Evolutionary conservation across 768 basidiomycete genomes (phyloP).

Genomic region (Psilocybe cyanescens): DNA sequence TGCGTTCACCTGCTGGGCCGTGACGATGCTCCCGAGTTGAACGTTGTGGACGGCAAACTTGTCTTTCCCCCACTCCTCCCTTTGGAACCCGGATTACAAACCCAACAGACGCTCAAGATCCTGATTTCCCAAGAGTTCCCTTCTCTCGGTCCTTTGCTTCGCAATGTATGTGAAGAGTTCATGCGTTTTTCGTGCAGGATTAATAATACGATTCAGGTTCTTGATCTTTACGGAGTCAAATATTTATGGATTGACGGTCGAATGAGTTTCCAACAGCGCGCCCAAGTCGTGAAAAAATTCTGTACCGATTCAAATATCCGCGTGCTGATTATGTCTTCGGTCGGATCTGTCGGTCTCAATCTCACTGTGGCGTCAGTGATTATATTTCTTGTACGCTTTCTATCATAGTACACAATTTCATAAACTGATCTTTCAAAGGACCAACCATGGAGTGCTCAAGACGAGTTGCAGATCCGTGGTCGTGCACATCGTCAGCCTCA

Average conservation of each 20-base stretch:
- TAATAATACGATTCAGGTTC: slow-evolving; percentile 2
- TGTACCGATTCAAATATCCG: neutral
- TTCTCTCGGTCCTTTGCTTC: slow-evolving; percentile 12
- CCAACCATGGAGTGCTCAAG: slow-evolving; percentile 31
- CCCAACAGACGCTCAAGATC: slow-evolving; percentile 5
- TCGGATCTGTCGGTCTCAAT: slow-evolving; percentile 21
- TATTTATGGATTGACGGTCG: slow-evolving; percentile 8
- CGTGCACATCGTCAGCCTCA: slow-evolving; percentile 30
- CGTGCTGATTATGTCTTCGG: slow-evolving; percentile 16
- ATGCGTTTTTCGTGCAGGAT: neutral
- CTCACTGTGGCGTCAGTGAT: slow-evolving; percentile 3
- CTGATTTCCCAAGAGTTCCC: slow-evolving; percentile 26
- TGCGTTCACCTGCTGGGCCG: slow-evolving; percentile 10
- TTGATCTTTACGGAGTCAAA: slow-evolving; percentile 11
- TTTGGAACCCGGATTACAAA: neutral
- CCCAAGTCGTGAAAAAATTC: slow-evolving; percentile 8
- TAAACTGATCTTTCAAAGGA: slow-evolving; percentile 16
- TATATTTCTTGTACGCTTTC: slow-evolving; percentile 13
- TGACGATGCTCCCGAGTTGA: slow-evolving; percentile 16
- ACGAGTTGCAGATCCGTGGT: slow-evolving; percentile 27
- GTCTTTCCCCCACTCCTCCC: slow-evolving; percentile 11
- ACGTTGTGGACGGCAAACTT: slow-evolving; percentile 13
- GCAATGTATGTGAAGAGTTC: slow-evolving; percentile 15
- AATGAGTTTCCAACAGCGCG: neutral
- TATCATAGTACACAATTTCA: neutral